Percentiles rank a stretch among this genome's conserved stretches.
Evolutionary conservation across 164 flowering plant genomes (phyloP).

Genomic region (Vitis riparia): DNA sequence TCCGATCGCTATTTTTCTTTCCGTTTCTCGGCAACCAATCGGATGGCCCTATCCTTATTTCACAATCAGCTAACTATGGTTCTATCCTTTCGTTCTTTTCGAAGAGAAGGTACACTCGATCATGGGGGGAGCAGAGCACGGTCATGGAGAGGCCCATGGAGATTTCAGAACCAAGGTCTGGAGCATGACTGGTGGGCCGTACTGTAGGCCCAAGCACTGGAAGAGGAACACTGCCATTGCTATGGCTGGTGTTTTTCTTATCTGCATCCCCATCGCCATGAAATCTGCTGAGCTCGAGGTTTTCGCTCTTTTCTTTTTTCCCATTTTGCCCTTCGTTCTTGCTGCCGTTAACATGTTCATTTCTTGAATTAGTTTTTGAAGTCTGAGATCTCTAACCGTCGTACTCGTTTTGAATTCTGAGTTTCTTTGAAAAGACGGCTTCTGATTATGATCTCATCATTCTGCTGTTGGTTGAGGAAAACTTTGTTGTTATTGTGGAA

Average conservation of each 20-base stretch:
- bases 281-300: slow-evolving; percentile 96
- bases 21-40: no score
- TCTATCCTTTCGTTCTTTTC: no score
- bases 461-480: no score
- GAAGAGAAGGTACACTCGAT: slow-evolving; percentile 9
- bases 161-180: slow-evolving; percentile 91
- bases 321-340: neutral
- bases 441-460: no score
- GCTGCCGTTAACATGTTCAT: neutral
- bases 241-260: slow-evolving; percentile 71
- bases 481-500: no score
- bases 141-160: slow-evolving; percentile 42
- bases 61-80: no score
- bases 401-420: no score
- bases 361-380: no score
- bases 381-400: no score
- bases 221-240: slow-evolving; percentile 91
- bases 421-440: no score
- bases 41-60: no score
- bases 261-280: slow-evolving; percentile 92
- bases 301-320: slow-evolving; percentile 1
- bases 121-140: slow-evolving; percentile 73
- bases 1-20: no score
- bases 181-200: slow-evolving; percentile 87
- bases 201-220: slow-evolving; percentile 93